A percentile compares a stretch with the other conserved stretches of the same genome.
These are phyloP conservation scores for Lippia alba DNA, from an alignment of 305 asterid genomes.

Conservation along the genomic window DNA sequence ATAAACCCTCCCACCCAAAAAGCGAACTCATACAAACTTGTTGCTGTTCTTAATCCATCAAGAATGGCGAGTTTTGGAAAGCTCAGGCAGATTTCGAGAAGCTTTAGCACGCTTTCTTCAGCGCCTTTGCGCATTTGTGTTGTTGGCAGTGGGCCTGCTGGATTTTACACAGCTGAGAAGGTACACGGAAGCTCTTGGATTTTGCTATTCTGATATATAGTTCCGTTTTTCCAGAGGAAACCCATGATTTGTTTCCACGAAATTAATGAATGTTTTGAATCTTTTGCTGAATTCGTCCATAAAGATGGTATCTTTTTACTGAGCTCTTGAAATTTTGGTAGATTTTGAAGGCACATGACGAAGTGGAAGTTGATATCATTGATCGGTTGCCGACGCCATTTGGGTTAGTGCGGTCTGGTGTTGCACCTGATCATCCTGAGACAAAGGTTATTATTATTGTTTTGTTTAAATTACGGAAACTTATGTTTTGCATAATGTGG, in stretches of 20 bases:
- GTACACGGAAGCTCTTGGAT: constrained; percentile 33
- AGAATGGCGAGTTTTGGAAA: constrained; percentile 46
- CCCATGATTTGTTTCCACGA: constrained; percentile 6
- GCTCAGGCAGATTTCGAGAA: constrained; percentile 49
- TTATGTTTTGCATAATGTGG: neutral
- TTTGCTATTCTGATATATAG: constrained; percentile 1
- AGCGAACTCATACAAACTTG: neutral
- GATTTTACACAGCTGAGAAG: constrained; percentile 94
- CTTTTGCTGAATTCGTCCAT: neutral
- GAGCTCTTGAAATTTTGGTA: constrained; percentile 33
- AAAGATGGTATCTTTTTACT: constrained; percentile 1
- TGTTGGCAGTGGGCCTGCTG: constrained; percentile 97
- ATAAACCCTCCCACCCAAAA: neutral
- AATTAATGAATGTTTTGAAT: neutral
- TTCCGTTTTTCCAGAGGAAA: neutral
- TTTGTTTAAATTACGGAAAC: neutral
- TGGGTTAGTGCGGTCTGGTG: constrained; percentile 94
- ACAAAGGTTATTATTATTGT: constrained; percentile 63
- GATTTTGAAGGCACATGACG: constrained; percentile 79
- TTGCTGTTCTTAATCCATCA: neutral
- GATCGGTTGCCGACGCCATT: constrained; percentile 93
- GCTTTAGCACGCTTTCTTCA: constrained; percentile 52
- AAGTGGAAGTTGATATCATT: constrained; percentile 80
- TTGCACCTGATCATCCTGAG: constrained; percentile 97
- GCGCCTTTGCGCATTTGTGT: constrained; percentile 70